Evolutionary conservation across 225 moss, liverwort and hornwort species (phyloP).

Genomic region (Antitrichia curtipendula): DNA sequence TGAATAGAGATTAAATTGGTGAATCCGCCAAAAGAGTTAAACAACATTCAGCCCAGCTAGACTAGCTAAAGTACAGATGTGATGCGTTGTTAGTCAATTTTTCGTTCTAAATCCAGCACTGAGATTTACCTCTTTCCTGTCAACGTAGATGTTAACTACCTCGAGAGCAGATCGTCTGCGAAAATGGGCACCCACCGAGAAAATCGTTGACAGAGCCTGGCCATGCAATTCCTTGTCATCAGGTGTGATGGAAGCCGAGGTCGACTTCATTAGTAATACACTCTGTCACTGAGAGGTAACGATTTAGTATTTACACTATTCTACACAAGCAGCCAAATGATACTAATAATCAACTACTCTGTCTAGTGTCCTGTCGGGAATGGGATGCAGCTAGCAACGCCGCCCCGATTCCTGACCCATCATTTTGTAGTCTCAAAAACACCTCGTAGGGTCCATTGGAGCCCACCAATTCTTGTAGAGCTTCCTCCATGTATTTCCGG

Average conservation of each 20-base stretch:
- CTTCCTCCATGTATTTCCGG: constrained; percentile 63
- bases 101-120: not conserved
- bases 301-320: constrained; percentile 1
- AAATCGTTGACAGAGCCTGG: not conserved
- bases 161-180: not conserved
- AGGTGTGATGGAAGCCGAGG: not conserved
- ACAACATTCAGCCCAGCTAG: not conserved
- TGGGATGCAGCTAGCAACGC: constrained; percentile 83
- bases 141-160: not conserved
- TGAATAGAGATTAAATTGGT: not conserved
- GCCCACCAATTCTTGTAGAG: constrained; percentile 64
- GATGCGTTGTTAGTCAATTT: not conserved
- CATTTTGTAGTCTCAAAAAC: constrained; percentile 62
- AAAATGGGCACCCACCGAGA: not conserved
- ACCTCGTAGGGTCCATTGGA: constrained; percentile 52
- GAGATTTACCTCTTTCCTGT: not conserved
- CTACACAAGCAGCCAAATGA: not conserved
- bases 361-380: constrained; percentile 12
- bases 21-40: not conserved
- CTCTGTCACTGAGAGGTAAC: not conserved
- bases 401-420: constrained; percentile 86
- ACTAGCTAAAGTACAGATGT: not conserved
- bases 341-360: not conserved
- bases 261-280: not conserved
- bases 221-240: not conserved